Evolutionary conservation across 768 basidiomycete species (phyloP).

Genomic region (Pleurotus sapidus): DNA sequence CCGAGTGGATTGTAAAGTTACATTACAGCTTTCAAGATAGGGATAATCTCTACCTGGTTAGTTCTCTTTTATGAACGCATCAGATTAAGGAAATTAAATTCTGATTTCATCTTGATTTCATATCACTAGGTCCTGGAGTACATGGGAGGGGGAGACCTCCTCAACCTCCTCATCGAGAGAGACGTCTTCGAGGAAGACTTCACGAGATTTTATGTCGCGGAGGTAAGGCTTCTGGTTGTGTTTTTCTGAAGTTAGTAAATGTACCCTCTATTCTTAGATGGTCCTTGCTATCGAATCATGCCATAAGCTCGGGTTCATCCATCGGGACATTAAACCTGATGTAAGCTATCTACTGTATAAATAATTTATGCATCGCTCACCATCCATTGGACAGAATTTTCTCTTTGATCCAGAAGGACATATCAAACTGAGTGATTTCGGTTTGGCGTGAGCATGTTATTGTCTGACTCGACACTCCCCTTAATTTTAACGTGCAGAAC

Average conservation of each 20-base stretch:
- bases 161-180: constrained; percentile 91
- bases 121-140: constrained; percentile 79
- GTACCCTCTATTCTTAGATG: constrained; percentile 57
- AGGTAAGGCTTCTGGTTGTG: constrained; percentile 48
- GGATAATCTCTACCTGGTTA: constrained; percentile 91
- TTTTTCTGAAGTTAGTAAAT: constrained; percentile 13
- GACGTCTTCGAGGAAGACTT: constrained; percentile 91
- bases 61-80: constrained; percentile 26
- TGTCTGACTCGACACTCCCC: constrained; percentile 15
- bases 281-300: constrained; percentile 90
- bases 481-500: constrained; percentile 44
- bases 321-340: constrained; percentile 96
- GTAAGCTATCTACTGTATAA: constrained; percentile 40
- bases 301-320: constrained; percentile 94
- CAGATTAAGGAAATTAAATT: constrained; percentile 24
- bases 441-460: constrained; percentile 74
- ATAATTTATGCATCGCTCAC: constrained; percentile 13
- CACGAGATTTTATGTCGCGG: constrained; percentile 91
- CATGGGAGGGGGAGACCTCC: constrained; percentile 95
- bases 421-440: constrained; percentile 94
- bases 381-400: constrained; percentile 67
- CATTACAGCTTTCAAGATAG: constrained; percentile 95
- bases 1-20: constrained; percentile 93
- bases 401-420: constrained; percentile 92
- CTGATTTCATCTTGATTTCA: constrained; percentile 62